A percentile compares a stretch with the other conserved stretches of the same genome.
Evolutionary conservation across 148 eudicot genomes (phyloP).

Genomic region (Fallopia convolvulus): DNA sequence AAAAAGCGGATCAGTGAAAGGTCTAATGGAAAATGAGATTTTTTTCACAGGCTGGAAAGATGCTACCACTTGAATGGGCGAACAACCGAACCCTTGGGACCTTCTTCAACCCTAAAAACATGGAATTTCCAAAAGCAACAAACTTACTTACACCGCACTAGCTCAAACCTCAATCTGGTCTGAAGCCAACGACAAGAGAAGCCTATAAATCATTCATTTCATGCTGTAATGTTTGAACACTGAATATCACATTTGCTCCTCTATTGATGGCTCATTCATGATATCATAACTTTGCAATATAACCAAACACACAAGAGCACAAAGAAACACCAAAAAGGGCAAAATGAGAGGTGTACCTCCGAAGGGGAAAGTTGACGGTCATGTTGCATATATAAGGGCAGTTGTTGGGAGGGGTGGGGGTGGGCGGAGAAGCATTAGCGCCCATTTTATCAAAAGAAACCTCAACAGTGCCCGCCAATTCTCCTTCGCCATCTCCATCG

Average conservation of each 20-base stretch:
- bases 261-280: neutral
- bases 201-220: neutral
- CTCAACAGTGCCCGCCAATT: slow-evolving; percentile 76
- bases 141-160: neutral
- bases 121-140: neutral
- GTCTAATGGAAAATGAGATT: no score
- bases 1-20: no score
- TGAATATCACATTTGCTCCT: neutral
- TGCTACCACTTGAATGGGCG: no score
- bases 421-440: slow-evolving; percentile 69
- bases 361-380: slow-evolving; percentile 57
- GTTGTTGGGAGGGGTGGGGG: slow-evolving; percentile 71
- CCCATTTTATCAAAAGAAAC: slow-evolving; percentile 56
- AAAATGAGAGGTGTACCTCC: slow-evolving; percentile 38
- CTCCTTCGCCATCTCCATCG: slow-evolving; percentile 19
- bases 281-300: neutral
- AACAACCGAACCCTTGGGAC: no score
- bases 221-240: neutral
- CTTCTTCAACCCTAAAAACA: neutral
- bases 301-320: neutral
- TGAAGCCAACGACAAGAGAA: neutral
- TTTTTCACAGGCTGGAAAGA: no score
- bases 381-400: slow-evolving; percentile 85
- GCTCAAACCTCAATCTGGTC: neutral
- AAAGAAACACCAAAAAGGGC: neutral